A percentile compares a stretch with the other conserved stretches of the same genome.
Evolutionary conservation across 2,329 filamentous ascomycete species (phyloP).

Genomic region (Dothistroma septosporum): DNA sequence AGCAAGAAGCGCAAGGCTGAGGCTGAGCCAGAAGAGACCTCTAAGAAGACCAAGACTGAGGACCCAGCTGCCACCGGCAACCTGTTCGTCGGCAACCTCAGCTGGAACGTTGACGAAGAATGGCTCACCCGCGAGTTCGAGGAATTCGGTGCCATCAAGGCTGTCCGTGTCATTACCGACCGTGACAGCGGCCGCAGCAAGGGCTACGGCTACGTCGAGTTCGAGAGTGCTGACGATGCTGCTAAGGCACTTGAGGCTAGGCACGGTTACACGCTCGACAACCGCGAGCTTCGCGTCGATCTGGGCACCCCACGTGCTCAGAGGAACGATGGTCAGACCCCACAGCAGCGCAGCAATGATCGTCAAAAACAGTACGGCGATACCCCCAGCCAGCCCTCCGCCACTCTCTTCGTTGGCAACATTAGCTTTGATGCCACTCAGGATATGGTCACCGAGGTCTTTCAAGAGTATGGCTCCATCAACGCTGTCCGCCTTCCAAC

Average conservation of each 20-base stretch:
- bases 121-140: slow-evolving; percentile 77
- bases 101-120: slow-evolving; percentile 86
- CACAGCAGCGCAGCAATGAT: slow-evolving; percentile 45
- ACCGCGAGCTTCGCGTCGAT: slow-evolving; percentile 72
- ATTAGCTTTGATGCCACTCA: slow-evolving; percentile 79
- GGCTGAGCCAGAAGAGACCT: slow-evolving; percentile 46
- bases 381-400: slow-evolving; percentile 68
- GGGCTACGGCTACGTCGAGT: slow-evolving; percentile 91
- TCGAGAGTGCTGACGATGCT: slow-evolving; percentile 62
- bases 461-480: slow-evolving; percentile 66
- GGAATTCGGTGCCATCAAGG: slow-evolving; percentile 66
- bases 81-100: slow-evolving; percentile 84
- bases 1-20: slow-evolving; percentile 67
- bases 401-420: slow-evolving; percentile 90
- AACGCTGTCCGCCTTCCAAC: slow-evolving; percentile 83
- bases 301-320: slow-evolving; percentile 65
- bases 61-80: slow-evolving; percentile 51
- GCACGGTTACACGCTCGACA: slow-evolving; percentile 70
- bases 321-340: slow-evolving; percentile 42
- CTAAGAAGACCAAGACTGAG: slow-evolving; percentile 67
- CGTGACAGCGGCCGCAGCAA: slow-evolving; percentile 76
- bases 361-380: slow-evolving; percentile 72
- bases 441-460: slow-evolving; percentile 69
- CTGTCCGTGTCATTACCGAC: slow-evolving; percentile 79
- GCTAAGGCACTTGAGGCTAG: slow-evolving; percentile 69